A percentile compares a stretch with the other conserved stretches of the same genome.
Evolutionary conservation across 768 basidiomycete species (phyloP).

Genomic region (Omphalotus guepiniiformis): DNA sequence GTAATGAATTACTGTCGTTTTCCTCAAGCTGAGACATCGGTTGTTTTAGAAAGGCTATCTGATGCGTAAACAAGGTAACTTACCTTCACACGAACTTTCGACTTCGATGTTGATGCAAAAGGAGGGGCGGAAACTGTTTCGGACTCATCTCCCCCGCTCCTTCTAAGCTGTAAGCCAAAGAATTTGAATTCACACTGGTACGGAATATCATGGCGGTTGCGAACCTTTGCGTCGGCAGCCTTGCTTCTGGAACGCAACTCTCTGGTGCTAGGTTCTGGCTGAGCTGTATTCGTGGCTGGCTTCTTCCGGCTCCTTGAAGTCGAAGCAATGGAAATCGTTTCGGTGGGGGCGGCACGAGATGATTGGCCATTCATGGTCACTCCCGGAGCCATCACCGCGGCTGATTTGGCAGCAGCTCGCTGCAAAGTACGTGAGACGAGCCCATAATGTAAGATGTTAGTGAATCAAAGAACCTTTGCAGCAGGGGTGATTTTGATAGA

Average conservation of each 20-base stretch:
- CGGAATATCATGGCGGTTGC: slow-evolving; percentile 19
- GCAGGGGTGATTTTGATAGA: slow-evolving; percentile 2
- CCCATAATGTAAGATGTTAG: too few species aligned
- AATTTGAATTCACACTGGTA: slow-evolving; percentile 27
- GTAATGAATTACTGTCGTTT: slow-evolving; percentile 15
- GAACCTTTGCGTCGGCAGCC: slow-evolving; percentile 3
- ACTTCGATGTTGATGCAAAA: neutral
- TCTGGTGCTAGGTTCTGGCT: slow-evolving; percentile 33
- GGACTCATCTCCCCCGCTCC: neutral
- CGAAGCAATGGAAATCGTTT: slow-evolving; percentile 28
- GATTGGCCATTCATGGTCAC: neutral
- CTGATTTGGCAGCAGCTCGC: neutral
- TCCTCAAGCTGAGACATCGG: slow-evolving; percentile 9
- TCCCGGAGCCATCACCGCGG: neutral
- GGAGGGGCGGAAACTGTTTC: neutral
- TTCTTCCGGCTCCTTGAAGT: slow-evolving; percentile 35
- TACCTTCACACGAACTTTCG: slow-evolving; percentile 12
- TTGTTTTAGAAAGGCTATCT: slow-evolving; percentile 1
- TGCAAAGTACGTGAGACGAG: neutral
- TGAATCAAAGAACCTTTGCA: neutral
- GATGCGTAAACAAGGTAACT: neutral
- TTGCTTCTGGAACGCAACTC: slow-evolving; percentile 45
- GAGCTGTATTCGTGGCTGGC: slow-evolving; percentile 6
- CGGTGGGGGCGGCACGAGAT: slow-evolving; percentile 1
- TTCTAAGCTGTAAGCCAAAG: neutral